Evolutionary conservation across 2,329 filamentous ascomycete species (phyloP).

Genomic region (Cladosporium phlei): DNA sequence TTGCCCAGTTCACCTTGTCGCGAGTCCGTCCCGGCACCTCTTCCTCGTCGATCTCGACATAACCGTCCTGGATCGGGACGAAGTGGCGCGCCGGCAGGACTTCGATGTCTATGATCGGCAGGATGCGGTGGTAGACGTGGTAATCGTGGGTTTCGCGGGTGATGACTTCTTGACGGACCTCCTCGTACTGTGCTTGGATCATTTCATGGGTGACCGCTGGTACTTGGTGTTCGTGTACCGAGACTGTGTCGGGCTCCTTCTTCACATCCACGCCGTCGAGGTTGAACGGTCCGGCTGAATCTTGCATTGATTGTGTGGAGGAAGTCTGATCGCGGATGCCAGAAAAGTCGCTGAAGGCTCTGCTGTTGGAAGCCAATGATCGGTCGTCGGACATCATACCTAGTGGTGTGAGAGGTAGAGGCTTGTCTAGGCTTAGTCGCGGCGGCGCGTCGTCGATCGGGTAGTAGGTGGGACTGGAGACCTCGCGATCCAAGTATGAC

Average conservation of each 20-base stretch:
- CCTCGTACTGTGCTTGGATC: constrained; percentile 40
- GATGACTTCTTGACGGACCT: constrained; percentile 45
- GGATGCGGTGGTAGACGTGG: constrained; percentile 48
- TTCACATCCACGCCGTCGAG: background rate
- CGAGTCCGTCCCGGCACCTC: constrained; percentile 33
- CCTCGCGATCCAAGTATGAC: background rate
- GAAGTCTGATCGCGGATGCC: background rate
- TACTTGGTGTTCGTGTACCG: constrained; percentile 33
- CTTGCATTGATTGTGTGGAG: background rate
- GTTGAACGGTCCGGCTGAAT: constrained; percentile 1
- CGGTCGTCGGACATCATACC: background rate
- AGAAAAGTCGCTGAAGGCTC: background rate
- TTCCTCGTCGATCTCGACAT: constrained; percentile 45
- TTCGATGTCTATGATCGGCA: constrained; percentile 51
- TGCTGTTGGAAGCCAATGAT: background rate
- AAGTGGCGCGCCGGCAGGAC: constrained; percentile 52
- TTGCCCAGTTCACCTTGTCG: constrained; percentile 27
- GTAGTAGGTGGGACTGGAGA: background rate
- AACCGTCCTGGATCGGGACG: constrained; percentile 34
- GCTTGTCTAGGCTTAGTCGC: constrained; percentile 22
- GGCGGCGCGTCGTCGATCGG: background rate
- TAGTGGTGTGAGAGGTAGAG: constrained; percentile 20
- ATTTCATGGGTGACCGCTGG: constrained; percentile 48
- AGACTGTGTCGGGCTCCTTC: background rate
- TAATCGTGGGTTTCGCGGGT: constrained; percentile 53